Evolutionary conservation across 225 moss, liverwort and hornwort genomes (phyloP).

Genomic region (Asterella californica): DNA sequence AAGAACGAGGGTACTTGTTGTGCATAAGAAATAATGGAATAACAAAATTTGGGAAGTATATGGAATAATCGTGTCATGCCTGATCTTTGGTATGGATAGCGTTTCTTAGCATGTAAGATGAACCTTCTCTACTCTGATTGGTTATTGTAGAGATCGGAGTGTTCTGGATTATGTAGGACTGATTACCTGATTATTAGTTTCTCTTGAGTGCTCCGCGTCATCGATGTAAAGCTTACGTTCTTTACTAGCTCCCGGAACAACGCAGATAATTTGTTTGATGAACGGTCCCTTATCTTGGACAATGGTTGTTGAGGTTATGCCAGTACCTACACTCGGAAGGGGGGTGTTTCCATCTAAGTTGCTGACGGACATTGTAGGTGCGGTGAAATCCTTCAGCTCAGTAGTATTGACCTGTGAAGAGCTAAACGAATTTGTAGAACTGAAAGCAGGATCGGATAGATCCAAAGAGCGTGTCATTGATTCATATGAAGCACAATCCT

Average conservation of each 20-base stretch:
- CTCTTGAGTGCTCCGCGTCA: background rate
- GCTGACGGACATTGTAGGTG: background rate
- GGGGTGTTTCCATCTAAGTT: background rate
- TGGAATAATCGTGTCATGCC: no score
- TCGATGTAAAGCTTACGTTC: background rate
- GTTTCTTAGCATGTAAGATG: no score
- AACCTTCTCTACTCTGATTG: no score
- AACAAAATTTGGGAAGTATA: no score
- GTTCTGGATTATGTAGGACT: no score
- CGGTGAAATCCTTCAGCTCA: background rate
- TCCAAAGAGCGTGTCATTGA: background rate
- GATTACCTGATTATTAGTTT: background rate
- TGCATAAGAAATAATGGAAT: no score
- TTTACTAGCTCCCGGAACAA: background rate
- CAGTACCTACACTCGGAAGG: no score
- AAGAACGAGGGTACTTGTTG: background rate
- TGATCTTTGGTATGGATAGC: no score
- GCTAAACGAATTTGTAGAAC: background rate
- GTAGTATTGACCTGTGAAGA: background rate
- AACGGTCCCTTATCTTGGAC: background rate
- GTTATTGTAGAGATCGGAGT: no score
- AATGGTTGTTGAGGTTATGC: background rate
- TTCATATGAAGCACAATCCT: background rate
- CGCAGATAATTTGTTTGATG: constrained; percentile 12
- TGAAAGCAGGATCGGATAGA: background rate